Evolutionary conservation across 768 basidiomycete genomes (phyloP).

Genomic region (Naganishia friedmannii): DNA sequence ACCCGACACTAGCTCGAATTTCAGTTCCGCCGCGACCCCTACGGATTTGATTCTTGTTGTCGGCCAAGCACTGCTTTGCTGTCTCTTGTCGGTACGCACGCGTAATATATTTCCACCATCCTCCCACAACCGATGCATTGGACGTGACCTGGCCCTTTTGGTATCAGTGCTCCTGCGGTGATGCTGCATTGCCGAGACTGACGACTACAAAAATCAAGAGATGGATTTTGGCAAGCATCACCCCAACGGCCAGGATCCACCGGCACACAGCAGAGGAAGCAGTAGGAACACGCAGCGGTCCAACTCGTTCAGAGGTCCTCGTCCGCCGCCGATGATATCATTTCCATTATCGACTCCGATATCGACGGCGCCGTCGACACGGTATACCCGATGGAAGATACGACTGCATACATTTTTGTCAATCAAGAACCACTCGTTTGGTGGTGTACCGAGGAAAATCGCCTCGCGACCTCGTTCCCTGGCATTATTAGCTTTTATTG

Average conservation of each 20-base stretch:
- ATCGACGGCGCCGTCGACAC: not conserved
- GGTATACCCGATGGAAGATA: slow-evolving; percentile 8
- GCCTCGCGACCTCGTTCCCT: slow-evolving; percentile 7
- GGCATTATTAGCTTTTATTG: slow-evolving; percentile 2
- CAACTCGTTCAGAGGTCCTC: slow-evolving; percentile 10
- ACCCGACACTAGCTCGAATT: not conserved
- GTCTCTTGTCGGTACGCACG: too few species aligned
- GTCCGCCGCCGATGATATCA: not conserved
- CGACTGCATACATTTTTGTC: not conserved
- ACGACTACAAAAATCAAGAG: slow-evolving; percentile 6
- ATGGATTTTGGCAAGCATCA: slow-evolving; percentile 19
- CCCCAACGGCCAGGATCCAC: not conserved
- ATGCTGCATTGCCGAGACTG: slow-evolving; percentile 2
- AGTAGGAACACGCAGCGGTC: slow-evolving; percentile 11
- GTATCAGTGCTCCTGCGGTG: slow-evolving; percentile 9
- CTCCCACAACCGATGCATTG: not conserved
- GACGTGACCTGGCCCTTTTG: not conserved
- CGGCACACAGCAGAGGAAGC: not conserved
- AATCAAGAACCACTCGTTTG: not conserved
- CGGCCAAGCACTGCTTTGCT: slow-evolving; percentile 2
- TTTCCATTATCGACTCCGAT: not conserved
- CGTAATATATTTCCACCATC: not conserved
- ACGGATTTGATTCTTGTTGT: not conserved
- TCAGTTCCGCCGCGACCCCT: not conserved
- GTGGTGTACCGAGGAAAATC: slow-evolving; percentile 13